Evolutionary conservation across 23 red algal species (phyloP), one percentile per base, ranked within the genome.

Genomic region (Gracilaria gracilis): DNA sequence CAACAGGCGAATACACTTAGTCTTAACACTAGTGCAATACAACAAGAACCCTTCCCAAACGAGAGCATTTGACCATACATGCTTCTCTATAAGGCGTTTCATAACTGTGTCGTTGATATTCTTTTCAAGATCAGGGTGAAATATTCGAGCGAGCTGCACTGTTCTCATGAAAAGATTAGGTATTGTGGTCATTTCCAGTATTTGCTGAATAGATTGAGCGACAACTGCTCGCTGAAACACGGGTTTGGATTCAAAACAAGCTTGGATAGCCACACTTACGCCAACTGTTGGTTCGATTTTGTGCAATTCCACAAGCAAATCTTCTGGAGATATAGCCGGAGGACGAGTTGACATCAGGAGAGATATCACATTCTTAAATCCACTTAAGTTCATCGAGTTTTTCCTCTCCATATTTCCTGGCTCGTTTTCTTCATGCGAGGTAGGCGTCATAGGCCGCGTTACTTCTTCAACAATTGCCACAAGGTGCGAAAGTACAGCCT

Each of bases 141-240:
- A 82, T 0, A 88, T 78, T 49, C 87, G 71, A 32, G 93, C 87
- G 49, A 91, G 55, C 34, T 76, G 59, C 54, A 95, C 93, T 29
- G 93, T 95, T 82, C 93, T 73, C 84, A 95, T 86, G 5, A 95
- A 75, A 54, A 95, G 20, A 32, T 91, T 74, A 38, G 93, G 93
- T 46, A 95, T 75, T 37, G 72, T 21, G 28, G 83, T 95, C 71
- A 77, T 88, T 66, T 89, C 84, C 53, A 95, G 57, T 34, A 95
- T 67, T 75, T 95, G 82, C 49, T 95, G 84, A 25, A 95, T 57
- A 1, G 83, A 57, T 59, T 87, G 84, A 40, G 93, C 93, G 55
- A 95, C 81, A 37, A 79, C 85, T 53, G 89, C 77, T 51, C 87
- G 83, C 57, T 87, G 79, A 58, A 86, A 95, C n/a, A 95, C 82